These are phyloP conservation scores for Phaseolus lunatus DNA, from an alignment of 306 rosid species.

Conservation along the genomic window DNA sequence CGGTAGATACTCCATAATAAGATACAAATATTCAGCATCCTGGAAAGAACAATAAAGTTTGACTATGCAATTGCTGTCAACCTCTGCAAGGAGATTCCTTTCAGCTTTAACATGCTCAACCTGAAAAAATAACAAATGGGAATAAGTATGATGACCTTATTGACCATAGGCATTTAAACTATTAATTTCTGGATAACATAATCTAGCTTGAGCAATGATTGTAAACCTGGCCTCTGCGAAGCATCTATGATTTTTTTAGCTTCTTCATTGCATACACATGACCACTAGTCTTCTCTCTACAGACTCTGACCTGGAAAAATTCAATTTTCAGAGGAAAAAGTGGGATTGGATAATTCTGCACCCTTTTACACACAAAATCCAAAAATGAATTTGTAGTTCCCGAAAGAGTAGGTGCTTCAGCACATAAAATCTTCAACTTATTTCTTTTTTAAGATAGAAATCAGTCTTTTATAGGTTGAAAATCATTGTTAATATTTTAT, in stretches of 20 bases:
- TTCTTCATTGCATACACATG: constrained; percentile 98
- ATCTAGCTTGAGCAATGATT: constrained; percentile 42
- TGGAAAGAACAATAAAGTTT: constrained; percentile 96
- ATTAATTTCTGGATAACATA: constrained; percentile 26
- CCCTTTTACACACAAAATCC: constrained; percentile 13
- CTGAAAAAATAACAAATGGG: constrained; percentile 50
- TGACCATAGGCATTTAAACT: constrained; percentile 24
- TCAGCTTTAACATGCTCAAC: constrained; percentile 98
- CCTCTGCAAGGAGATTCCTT: constrained; percentile 99
- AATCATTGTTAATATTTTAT: no score
- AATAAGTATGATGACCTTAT: constrained; percentile 42
- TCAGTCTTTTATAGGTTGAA: background rate
- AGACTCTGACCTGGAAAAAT: constrained; percentile 84
- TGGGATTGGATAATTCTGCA: constrained; percentile 7
- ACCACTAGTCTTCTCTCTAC: constrained; percentile 85
- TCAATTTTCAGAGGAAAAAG: constrained; percentile 46
- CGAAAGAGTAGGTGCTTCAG: background rate
- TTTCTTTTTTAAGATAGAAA: background rate
- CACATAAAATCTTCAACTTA: constrained; percentile 7
- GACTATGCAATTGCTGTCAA: constrained; percentile 96
- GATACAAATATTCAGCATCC: constrained; percentile 91
- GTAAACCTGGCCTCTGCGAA: constrained; percentile 97
- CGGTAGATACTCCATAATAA: constrained; percentile 97
- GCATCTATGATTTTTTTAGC: constrained; percentile 98
- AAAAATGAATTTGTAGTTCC: constrained; percentile 21